Evolutionary conservation across 2,329 filamentous ascomycete genomes (phyloP).

Genomic region (Phyllosticta ampelicida): DNA sequence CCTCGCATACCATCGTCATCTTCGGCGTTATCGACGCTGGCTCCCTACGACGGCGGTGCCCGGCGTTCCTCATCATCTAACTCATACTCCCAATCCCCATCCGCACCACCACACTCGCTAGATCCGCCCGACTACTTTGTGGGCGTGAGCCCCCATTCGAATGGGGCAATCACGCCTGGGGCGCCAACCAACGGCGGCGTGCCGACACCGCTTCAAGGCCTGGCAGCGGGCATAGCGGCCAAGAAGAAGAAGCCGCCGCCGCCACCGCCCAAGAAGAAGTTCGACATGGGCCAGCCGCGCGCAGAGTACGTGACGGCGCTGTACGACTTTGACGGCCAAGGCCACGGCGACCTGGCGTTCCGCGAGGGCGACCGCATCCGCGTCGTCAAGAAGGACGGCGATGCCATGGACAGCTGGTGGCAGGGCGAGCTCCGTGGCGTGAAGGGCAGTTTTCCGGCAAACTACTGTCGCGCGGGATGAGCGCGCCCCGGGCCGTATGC

Average conservation of each 20-base stretch:
- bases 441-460: constrained; percentile 68
- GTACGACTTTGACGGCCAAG: constrained; percentile 64
- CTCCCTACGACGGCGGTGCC: constrained; percentile 3
- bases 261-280: constrained; percentile 55
- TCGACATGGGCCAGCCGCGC: constrained; percentile 34
- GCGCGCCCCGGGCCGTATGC: background rate
- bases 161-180: background rate
- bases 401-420: constrained; percentile 86
- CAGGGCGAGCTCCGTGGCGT: constrained; percentile 61
- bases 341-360: constrained; percentile 63
- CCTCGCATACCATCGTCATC: constrained; percentile 2
- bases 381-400: constrained; percentile 67
- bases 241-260: constrained; percentile 76
- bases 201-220: constrained; percentile 9
- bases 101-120: constrained; percentile 25
- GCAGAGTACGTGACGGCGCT: constrained; percentile 57
- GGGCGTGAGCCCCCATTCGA: background rate
- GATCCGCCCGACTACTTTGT: constrained; percentile 4
- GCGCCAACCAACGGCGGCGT: background rate
- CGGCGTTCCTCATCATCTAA: constrained; percentile 32
- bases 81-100: constrained; percentile 25
- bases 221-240: constrained; percentile 17
- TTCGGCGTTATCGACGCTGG: background rate
- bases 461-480: constrained; percentile 51
- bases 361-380: constrained; percentile 66